Base-by-base conservation (phyloP, 1,139 yeast species). In the Hyphopichia buzzinii region DNA sequence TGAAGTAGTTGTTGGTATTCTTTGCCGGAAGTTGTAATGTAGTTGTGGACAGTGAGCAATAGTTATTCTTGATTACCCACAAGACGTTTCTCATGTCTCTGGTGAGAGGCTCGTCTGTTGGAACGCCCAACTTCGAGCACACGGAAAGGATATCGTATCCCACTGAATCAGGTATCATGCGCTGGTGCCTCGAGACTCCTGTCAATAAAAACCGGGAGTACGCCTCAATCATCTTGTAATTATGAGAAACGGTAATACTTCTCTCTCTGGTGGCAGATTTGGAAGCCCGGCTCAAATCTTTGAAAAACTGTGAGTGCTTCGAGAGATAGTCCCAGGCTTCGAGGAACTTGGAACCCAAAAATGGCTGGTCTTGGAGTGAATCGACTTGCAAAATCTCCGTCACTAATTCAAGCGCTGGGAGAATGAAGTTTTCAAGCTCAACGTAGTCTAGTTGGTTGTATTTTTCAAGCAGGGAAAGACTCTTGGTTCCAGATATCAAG, bases 291-390 rank as follows among this genome's bases (percentile, higher is more conserved):
- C 15, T 13, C 12, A 27, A 11, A 17, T 29, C 23, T 16, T 34
- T 36, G 25, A 52, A 42, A 8, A 52, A 29, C 2, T 34, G 34
- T 4, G 57, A 48, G 30, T 53, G 43, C n/a, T 42, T 37, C 4
- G 46, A 43, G 30, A 60, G 44, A 33, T 48, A 64, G 7, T 51
- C 58, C 68, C 73, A 67, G 34, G 68, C 54, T 12, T 70, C 75
- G 17, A 57, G 41, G 37, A 66, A 69, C 38, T 59, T 57, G 25
- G 59, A 52, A 16, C 62, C 55, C 43, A 70, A 53, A 39, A 68
- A 68, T 16, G 49, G 48, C 32, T 66, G 69, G 4, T 43, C 41
- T 26, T 52, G 49, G 13, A 35, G 37, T 7, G 43, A 39, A 37
- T 71, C 77, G 22, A 55, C 54, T 14, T 55, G 41, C 5, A 71